Evolutionary conservation across 352 stramenopile species (phyloP).

Genomic region (Phytophthora vignae): DNA sequence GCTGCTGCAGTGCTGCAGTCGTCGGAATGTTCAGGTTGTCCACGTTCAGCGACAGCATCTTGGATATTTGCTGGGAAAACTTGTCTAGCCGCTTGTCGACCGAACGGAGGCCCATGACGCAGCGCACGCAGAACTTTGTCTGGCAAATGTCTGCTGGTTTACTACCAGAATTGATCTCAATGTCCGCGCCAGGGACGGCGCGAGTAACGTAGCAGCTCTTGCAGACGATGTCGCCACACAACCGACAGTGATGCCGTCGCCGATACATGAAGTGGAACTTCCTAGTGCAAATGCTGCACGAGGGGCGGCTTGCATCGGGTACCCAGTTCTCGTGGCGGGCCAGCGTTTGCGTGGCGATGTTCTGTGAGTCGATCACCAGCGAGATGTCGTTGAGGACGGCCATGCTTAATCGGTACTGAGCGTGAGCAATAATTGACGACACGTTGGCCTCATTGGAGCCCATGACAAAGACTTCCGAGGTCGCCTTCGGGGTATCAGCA

Average conservation of each 20-base stretch:
- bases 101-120: slow-evolving; percentile 51
- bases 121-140: slow-evolving; percentile 70
- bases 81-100: slow-evolving; percentile 46
- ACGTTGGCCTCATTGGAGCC: slow-evolving; percentile 42
- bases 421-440: slow-evolving; percentile 46
- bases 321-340: slow-evolving; percentile 45
- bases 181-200: slow-evolving; percentile 30
- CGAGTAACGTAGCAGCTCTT: slow-evolving; percentile 60
- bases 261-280: slow-evolving; percentile 46
- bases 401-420: slow-evolving; percentile 57
- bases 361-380: slow-evolving; percentile 62
- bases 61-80: slow-evolving; percentile 45
- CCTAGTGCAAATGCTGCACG: slow-evolving; percentile 42
- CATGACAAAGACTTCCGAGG: slow-evolving; percentile 60
- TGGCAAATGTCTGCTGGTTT: slow-evolving; percentile 35
- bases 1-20: slow-evolving; percentile 7
- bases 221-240: slow-evolving; percentile 64
- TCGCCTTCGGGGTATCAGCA: slow-evolving; percentile 30
- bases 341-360: slow-evolving; percentile 52
- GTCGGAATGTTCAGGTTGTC: slow-evolving; percentile 19
- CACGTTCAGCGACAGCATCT: slow-evolving; percentile 29
- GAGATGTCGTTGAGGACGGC: slow-evolving; percentile 59
- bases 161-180: slow-evolving; percentile 16
- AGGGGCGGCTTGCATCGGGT: slow-evolving; percentile 38
- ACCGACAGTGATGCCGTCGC: slow-evolving; percentile 55